phyloP scores from a whole-genome alignment of 106 monocot species.

The Amphibolis antarctica region DNA sequence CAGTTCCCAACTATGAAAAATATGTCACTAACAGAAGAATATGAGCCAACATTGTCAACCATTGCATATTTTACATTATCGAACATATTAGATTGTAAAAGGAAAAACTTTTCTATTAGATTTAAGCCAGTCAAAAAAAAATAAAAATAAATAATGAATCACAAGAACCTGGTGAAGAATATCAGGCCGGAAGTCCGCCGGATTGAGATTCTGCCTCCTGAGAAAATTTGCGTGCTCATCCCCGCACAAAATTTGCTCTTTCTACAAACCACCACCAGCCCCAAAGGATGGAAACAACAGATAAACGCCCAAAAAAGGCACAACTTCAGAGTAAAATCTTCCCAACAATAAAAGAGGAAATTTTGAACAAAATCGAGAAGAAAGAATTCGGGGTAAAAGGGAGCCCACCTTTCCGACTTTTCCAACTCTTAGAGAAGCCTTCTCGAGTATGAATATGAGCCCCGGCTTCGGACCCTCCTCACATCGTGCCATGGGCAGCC shows the following conservation, averaged over 20 bases:
- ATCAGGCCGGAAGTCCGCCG: constrained; percentile 26
- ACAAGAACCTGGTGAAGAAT: constrained; percentile 25
- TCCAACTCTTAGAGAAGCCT: constrained; percentile 19
- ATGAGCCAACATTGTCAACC: too few species aligned
- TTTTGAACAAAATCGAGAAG: too few species aligned
- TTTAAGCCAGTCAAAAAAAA: not conserved
- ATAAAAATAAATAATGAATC: not conserved
- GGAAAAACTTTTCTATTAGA: not conserved
- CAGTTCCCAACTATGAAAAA: not conserved
- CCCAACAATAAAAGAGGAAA: not conserved
- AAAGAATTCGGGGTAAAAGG: not conserved
- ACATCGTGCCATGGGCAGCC: constrained; percentile 5
- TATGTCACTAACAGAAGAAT: too few species aligned
- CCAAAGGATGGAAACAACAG: not conserved
- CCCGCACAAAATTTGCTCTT: constrained; percentile 22
- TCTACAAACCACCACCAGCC: constrained; percentile 9
- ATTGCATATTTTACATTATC: too few species aligned
- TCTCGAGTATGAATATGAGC: constrained; percentile 24
- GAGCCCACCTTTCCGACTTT: constrained; percentile 23
- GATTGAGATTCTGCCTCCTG: constrained; percentile 16
- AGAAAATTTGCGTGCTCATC: constrained; percentile 22
- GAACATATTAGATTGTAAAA: too few species aligned
- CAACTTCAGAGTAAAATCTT: not conserved
- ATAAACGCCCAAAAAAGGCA: not conserved
- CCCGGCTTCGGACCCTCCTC: constrained; percentile 12